These are phyloP conservation scores for Cladorrhinum samala DNA, from an alignment of 495 filamentous ascomycete species.

Conservation along the genomic window DNA sequence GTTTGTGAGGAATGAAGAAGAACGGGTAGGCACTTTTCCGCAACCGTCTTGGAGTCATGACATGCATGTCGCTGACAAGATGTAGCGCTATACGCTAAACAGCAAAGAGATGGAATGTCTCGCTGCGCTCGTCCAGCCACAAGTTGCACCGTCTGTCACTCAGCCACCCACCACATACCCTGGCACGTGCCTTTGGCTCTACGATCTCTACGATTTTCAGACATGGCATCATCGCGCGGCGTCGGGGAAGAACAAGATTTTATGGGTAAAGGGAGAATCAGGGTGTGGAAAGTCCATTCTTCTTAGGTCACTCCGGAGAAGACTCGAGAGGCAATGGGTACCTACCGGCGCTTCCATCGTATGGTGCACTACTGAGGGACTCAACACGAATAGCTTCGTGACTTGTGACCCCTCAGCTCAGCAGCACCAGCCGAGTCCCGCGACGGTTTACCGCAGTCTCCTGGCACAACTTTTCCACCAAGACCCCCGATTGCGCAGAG, in stretches of 20 bases:
- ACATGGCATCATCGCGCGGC: slow-evolving; percentile 31
- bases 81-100: slow-evolving; percentile 19
- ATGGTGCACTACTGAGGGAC: slow-evolving; percentile 21
- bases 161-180: slow-evolving; percentile 24
- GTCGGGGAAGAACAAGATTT: slow-evolving; percentile 26
- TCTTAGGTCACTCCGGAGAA: slow-evolving; percentile 21
- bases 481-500: slow-evolving; percentile 25
- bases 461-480: slow-evolving; percentile 31
- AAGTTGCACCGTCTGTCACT: slow-evolving; percentile 4
- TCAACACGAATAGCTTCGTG: slow-evolving; percentile 15
- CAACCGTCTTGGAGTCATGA: background rate
- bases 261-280: slow-evolving; percentile 31
- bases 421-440: slow-evolving; percentile 16
- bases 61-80: background rate
- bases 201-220: slow-evolving; percentile 29
- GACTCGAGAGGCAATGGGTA: slow-evolving; percentile 29
- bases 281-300: slow-evolving; percentile 34
- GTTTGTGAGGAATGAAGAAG: slow-evolving; percentile 19
- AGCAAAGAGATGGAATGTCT: slow-evolving; percentile 26
- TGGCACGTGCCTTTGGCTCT: slow-evolving; percentile 33
- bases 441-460: slow-evolving; percentile 28
- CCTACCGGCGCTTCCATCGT: slow-evolving; percentile 26
- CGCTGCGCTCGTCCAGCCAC: slow-evolving; percentile 12
- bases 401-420: slow-evolving; percentile 8
- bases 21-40: slow-evolving; percentile 10